Conservation (phyloP, 345 rosid genomes). For the Eucalyptus leucophloia region DNA sequence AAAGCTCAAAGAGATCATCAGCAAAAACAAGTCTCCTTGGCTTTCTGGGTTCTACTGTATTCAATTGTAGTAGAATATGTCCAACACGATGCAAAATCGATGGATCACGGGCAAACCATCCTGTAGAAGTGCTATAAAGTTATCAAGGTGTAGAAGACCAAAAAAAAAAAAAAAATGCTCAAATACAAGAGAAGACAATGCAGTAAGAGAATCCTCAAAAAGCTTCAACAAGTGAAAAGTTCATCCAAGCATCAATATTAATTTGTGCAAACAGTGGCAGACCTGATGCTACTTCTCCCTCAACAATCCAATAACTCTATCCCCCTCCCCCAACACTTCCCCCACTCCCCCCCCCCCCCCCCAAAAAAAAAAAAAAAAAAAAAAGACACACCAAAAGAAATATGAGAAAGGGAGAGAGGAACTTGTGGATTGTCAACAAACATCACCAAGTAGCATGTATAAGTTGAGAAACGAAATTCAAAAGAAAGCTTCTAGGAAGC, state of each 20-base stretch:
- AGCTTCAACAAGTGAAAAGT: not conserved
- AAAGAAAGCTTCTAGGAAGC: not conserved
- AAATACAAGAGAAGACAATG: not conserved
- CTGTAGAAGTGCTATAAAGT: conserved; percentile 16
- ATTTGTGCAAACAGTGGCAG: not conserved
- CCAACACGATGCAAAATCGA: conserved; percentile 65
- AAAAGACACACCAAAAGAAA: not conserved
- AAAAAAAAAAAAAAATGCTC: not conserved
- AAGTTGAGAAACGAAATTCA: not conserved
- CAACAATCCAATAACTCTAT: not conserved
- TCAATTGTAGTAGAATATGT: conserved; percentile 53
- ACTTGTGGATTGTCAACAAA: not conserved
- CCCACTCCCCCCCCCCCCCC: not conserved
- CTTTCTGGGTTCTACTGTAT: conserved; percentile 46
- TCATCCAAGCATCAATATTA: not conserved
- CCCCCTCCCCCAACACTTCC: not conserved
- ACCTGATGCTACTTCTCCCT: not conserved
- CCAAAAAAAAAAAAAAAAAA: not conserved
- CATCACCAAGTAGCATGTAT: not conserved
- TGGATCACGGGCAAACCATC: conserved; percentile 83
- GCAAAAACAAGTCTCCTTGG: conserved; percentile 54
- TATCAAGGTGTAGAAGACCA: not conserved
- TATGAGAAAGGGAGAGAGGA: not conserved
- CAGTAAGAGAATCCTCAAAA: not conserved
- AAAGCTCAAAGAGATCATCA: conserved; percentile 84